phyloP scores from a whole-genome alignment of 1,139 yeast species.

The Pichia sp. region DNA sequence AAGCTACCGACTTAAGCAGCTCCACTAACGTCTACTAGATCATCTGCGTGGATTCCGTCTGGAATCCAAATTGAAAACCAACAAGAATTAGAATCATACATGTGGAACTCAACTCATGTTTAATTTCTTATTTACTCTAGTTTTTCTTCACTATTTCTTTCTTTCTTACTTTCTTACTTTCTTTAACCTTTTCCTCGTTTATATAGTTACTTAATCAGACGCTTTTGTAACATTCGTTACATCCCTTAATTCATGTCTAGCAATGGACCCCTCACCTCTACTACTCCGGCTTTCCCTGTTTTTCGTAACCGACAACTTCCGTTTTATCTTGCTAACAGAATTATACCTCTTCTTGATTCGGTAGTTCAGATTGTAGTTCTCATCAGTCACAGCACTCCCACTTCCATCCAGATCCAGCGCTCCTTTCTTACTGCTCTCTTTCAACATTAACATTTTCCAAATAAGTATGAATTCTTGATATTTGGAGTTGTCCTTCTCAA shows the following conservation, averaged over 20 bases:
- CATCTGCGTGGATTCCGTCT: neutral
- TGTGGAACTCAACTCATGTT: neutral
- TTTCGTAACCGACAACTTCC: constrained; percentile 2
- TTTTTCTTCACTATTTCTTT: too few species aligned
- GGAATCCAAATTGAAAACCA: too few species aligned
- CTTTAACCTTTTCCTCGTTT: neutral
- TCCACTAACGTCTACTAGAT: constrained; percentile 1
- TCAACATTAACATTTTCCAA: constrained; percentile 8
- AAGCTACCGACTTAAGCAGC: neutral
- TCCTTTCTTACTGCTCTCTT: neutral
- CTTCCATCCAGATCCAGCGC: neutral
- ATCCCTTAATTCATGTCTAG: neutral
- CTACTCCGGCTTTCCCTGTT: neutral
- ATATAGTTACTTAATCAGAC: neutral
- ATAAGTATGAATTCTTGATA: constrained; percentile 9
- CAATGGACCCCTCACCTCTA: neutral
- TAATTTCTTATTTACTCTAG: too few species aligned
- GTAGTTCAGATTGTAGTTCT: neutral
- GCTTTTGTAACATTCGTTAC: neutral
- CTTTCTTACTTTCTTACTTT: neutral
- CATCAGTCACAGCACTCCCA: neutral
- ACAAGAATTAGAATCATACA: too few species aligned
- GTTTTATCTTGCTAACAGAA: neutral
- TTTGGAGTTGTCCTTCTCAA: constrained; percentile 14
- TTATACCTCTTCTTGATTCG: neutral